These are phyloP conservation scores for Calonectria naviculata DNA, from an alignment of 2,329 filamentous ascomycete genomes.

Conservation along the genomic window DNA sequence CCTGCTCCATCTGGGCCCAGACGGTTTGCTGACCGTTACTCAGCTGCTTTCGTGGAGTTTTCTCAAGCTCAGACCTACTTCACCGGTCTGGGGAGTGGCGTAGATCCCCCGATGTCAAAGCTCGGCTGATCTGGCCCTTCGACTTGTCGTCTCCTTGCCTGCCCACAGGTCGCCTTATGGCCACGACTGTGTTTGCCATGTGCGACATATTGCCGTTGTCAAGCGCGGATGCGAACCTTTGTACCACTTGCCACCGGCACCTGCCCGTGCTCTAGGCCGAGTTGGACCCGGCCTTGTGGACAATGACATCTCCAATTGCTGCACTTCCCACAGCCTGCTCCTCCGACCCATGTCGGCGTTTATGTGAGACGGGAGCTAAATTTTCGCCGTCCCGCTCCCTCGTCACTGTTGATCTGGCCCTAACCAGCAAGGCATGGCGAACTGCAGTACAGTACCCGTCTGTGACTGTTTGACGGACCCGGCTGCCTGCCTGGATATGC, in stretches of 20 bases:
- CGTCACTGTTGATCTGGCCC: background rate
- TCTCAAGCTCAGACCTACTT: slow-evolving; percentile 30
- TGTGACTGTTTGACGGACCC: background rate
- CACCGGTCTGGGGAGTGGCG: slow-evolving; percentile 39
- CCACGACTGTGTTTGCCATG: slow-evolving; percentile 28
- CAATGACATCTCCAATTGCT: background rate
- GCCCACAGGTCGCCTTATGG: slow-evolving; percentile 17
- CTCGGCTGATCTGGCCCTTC: slow-evolving; percentile 28
- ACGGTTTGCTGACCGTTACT: slow-evolving; percentile 21
- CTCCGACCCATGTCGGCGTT: background rate
- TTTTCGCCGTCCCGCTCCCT: background rate
- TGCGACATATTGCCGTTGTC: slow-evolving; percentile 23
- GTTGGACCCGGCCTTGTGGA: background rate
- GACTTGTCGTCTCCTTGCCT: slow-evolving; percentile 23
- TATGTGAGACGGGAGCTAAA: slow-evolving; percentile 18
- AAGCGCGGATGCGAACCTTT: slow-evolving; percentile 8
- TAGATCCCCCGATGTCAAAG: slow-evolving; percentile 32
- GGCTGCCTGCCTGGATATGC: background rate
- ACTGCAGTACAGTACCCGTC: background rate
- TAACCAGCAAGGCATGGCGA: slow-evolving; percentile 3
- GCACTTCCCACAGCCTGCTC: background rate
- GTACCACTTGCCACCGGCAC: slow-evolving; percentile 11
- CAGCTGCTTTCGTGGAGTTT: slow-evolving; percentile 31
- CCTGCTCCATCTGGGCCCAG: background rate
- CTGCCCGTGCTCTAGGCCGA: background rate